These are phyloP conservation scores for Fusarium proliferatum DNA, from an alignment of 2,329 filamentous ascomycete species.

Conservation along the genomic window DNA sequence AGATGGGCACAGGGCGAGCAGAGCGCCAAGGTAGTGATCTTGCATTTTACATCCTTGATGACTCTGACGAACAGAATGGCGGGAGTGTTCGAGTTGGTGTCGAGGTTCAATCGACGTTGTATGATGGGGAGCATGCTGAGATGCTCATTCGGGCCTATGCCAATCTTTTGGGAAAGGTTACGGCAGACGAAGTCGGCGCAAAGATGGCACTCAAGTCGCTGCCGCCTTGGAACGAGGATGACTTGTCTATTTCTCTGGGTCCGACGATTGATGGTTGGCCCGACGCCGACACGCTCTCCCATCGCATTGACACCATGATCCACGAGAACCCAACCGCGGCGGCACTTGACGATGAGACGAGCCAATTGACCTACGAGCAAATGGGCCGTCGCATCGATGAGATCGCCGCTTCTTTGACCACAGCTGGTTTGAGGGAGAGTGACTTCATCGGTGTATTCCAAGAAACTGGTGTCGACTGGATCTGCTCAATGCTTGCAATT, in stretches of 20 bases:
- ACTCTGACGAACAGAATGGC: neutral
- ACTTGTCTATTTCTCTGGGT: neutral
- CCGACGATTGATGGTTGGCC: neutral
- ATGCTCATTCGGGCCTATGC: neutral
- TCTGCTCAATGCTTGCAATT: constrained; percentile 12
- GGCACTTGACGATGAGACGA: neutral
- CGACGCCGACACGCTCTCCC: neutral
- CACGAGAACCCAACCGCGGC: neutral
- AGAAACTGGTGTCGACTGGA: neutral
- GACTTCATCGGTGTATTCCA: constrained; percentile 11
- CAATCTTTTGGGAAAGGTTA: neutral
- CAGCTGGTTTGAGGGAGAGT: neutral
- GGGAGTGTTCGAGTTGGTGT: neutral
- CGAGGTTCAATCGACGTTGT: neutral
- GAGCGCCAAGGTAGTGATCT: neutral
- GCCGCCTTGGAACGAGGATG: neutral
- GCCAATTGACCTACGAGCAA: neutral
- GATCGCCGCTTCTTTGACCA: neutral
- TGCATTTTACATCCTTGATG: neutral
- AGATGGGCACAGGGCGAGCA: constrained; percentile 2
- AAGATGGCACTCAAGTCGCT: neutral
- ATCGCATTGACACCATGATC: neutral
- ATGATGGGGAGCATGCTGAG: neutral
- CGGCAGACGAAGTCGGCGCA: neutral
- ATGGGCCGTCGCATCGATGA: neutral